Conservation (phyloP, 2,329 filamentous ascomycete genomes). For the Metarhizium guizhouense region DNA sequence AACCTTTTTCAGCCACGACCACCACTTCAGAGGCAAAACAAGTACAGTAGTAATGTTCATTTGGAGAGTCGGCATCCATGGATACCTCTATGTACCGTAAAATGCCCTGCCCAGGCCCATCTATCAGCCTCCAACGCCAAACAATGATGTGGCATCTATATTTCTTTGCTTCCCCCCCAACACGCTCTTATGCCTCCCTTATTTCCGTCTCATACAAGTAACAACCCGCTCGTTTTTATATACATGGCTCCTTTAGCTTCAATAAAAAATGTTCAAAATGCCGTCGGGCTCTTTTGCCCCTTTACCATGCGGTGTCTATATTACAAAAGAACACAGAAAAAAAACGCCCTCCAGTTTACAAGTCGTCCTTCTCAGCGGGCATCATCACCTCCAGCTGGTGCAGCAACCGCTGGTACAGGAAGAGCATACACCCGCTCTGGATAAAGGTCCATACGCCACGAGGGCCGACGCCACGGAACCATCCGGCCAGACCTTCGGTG, state of each 20-base stretch:
- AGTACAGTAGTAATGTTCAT: not conserved
- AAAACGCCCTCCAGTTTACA: conserved; percentile 8
- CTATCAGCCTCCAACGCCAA: not conserved
- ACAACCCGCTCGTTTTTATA: not conserved
- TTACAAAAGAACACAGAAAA: not conserved
- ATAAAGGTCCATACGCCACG: conserved; percentile 95
- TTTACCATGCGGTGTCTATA: not conserved
- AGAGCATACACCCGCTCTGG: conserved; percentile 93
- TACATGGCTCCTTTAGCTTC: not conserved
- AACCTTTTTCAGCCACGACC: not conserved
- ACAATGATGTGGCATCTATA: not conserved
- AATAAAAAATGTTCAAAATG: not conserved
- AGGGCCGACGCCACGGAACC: conserved; percentile 91
- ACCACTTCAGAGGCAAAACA: not conserved
- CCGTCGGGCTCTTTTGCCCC: not conserved
- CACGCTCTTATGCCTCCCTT: not conserved
- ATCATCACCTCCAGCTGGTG: conserved; percentile 57
- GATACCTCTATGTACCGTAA: not conserved
- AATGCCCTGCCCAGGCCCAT: not conserved
- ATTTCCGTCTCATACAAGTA: not conserved
- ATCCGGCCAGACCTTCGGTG: conserved; percentile 78
- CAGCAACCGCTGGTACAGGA: conserved; percentile 84
- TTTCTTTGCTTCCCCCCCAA: not conserved
- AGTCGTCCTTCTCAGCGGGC: conserved; percentile 20
- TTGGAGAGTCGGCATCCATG: not conserved